Conservation (phyloP, 768 basidiomycete species). For the Lentinula detonsa region DNA sequence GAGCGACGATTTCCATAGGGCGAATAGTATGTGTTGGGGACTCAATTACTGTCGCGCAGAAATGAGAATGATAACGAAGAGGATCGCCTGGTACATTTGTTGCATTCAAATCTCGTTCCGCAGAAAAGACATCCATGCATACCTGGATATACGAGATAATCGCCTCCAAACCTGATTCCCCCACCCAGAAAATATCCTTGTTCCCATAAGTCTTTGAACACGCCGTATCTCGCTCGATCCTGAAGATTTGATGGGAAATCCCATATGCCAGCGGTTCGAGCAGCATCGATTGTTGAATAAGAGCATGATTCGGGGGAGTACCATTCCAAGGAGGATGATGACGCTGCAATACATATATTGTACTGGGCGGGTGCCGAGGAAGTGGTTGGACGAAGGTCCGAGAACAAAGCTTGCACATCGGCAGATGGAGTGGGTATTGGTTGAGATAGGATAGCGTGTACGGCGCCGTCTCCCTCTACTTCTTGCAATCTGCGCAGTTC, state of each 20-base stretch:
- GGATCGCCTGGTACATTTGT: constrained; percentile 65
- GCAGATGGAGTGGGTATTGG: neutral
- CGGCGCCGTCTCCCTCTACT: neutral
- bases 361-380: constrained; percentile 22
- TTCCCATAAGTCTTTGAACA: constrained; percentile 78
- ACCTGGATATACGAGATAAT: constrained; percentile 97
- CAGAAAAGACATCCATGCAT: constrained; percentile 17
- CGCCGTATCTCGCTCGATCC: constrained; percentile 72
- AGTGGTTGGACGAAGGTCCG: neutral
- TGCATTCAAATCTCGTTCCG: neutral
- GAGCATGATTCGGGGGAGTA: constrained; percentile 41
- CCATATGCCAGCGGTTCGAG: constrained; percentile 71
- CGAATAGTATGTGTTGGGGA: constrained; percentile 52
- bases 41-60: constrained; percentile 76
- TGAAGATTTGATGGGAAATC: constrained; percentile 56
- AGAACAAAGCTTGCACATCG: neutral
- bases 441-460: neutral
- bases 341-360: constrained; percentile 60
- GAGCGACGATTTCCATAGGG: constrained; percentile 94
- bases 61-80: constrained; percentile 94
- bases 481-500: constrained; percentile 15
- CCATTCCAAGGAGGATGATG: constrained; percentile 64
- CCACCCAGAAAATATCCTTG: constrained; percentile 84
- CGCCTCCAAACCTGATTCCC: constrained; percentile 92
- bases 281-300: constrained; percentile 53